These are phyloP conservation scores for Cercospora brassicicola DNA, from an alignment of 2,329 filamentous ascomycete species.

Conservation along the genomic window DNA sequence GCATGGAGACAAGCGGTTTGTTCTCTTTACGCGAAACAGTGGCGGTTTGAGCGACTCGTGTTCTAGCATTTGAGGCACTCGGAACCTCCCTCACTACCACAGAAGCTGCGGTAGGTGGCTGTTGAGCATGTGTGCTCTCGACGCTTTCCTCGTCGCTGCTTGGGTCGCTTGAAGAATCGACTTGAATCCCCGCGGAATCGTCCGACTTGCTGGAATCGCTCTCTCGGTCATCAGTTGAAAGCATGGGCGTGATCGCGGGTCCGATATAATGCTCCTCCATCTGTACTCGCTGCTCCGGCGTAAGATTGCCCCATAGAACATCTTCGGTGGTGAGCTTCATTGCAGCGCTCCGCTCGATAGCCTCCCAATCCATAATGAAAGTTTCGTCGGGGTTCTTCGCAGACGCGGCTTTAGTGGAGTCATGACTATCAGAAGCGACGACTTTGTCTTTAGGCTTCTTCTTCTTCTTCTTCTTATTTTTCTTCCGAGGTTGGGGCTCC, in stretches of 20 bases:
- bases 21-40: background rate
- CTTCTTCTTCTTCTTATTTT: background rate
- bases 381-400: background rate
- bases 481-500: too few relatives aligned
- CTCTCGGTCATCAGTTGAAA: background rate
- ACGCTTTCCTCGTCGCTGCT: background rate
- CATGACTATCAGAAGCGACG: background rate
- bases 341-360: slow-evolving; percentile 3
- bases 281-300: background rate
- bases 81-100: background rate
- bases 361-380: slow-evolving; percentile 3
- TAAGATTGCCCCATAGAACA: background rate
- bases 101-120: background rate
- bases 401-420: background rate
- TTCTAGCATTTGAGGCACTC: background rate
- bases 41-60: background rate
- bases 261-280: slow-evolving; percentile 10
- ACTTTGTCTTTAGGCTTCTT: background rate
- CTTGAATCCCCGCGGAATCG: background rate
- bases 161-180: background rate
- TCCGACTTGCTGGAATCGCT: background rate
- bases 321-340: background rate
- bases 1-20: background rate
- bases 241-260: background rate
- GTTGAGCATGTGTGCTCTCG: background rate